Conservation (phyloP, 371 early-diverging fungal species). For the Gilbertella persicaria region DNA sequence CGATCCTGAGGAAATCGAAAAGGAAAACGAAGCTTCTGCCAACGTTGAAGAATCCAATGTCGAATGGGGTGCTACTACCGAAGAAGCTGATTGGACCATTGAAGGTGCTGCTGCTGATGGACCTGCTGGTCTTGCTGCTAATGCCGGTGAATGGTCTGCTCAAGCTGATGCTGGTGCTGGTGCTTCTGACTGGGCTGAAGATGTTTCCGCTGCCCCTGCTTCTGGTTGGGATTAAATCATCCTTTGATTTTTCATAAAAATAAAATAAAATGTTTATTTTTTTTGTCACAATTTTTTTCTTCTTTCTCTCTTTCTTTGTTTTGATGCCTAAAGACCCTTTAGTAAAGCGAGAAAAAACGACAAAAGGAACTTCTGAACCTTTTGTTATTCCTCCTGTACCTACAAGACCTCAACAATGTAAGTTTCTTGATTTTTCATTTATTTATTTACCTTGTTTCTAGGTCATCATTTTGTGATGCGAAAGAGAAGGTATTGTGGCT, state of each 20-base stretch:
- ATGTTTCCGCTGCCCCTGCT: conserved; percentile 21
- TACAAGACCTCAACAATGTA: conserved; percentile 50
- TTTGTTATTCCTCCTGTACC: conserved; percentile 45
- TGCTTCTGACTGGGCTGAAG: conserved; percentile 36
- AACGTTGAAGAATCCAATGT: conserved; percentile 27
- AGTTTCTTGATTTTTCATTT: background rate
- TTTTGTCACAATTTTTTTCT: conserved; percentile 5
- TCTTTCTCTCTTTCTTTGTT: background rate
- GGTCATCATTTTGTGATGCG: conserved; percentile 49
- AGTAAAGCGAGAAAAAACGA: conserved; percentile 12
- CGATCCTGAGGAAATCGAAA: conserved; percentile 92
- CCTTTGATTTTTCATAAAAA: background rate
- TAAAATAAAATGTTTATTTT: conserved; percentile 8
- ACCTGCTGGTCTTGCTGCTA: conserved; percentile 31
- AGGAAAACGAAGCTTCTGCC: conserved; percentile 69
- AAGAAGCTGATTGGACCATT: conserved; percentile 49
- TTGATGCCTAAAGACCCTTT: conserved; percentile 19
- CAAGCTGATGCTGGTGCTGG: conserved; percentile 22
- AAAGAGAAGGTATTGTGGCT: conserved; percentile 66
- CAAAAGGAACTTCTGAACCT: conserved; percentile 6
- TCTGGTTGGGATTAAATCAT: conserved; percentile 17
- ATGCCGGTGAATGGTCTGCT: conserved; percentile 51
- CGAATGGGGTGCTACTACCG: conserved; percentile 35
- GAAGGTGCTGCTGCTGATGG: conserved; percentile 39
- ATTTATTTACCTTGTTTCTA: conserved; percentile 1